Percentiles rank a stretch among this genome's conserved stretches.
These are phyloP conservation scores for Eimeria acervulina DNA, from an alignment of 169 alveolate genomes.

Conservation along the genomic window DNA sequence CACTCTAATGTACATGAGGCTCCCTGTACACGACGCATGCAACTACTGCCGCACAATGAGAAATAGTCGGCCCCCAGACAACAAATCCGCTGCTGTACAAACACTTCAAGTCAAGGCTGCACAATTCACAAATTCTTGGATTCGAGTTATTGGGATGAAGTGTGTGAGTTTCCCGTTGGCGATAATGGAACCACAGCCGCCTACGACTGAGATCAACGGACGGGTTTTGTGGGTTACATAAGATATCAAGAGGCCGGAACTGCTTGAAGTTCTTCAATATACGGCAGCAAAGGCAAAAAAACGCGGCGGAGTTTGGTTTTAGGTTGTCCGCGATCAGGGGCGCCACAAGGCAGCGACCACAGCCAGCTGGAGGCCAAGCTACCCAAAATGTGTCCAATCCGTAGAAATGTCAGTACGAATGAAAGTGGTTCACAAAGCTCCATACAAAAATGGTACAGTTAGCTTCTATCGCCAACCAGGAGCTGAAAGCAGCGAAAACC, in stretches of 20 bases:
- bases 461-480: neutral
- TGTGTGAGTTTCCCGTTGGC: neutral
- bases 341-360: constrained; percentile 58
- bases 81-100: neutral
- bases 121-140: neutral
- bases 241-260: neutral
- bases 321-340: neutral
- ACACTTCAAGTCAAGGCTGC: neutral
- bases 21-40: constrained; percentile 2
- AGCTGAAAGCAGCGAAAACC: constrained; percentile 30
- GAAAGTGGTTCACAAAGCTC: neutral
- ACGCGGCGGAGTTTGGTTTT: neutral
- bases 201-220: neutral
- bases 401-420: neutral
- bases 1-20: neutral
- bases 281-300: neutral
- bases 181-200: neutral
- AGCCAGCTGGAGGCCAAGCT: constrained; percentile 21
- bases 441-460: constrained; percentile 6
- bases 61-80: neutral
- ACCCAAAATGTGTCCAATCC: neutral
- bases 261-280: neutral
- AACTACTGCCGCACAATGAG: neutral
- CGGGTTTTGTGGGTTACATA: neutral
- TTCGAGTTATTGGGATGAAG: neutral